Conservation (phyloP, 257 asterid genomes). For the Perilla frutescens region DNA sequence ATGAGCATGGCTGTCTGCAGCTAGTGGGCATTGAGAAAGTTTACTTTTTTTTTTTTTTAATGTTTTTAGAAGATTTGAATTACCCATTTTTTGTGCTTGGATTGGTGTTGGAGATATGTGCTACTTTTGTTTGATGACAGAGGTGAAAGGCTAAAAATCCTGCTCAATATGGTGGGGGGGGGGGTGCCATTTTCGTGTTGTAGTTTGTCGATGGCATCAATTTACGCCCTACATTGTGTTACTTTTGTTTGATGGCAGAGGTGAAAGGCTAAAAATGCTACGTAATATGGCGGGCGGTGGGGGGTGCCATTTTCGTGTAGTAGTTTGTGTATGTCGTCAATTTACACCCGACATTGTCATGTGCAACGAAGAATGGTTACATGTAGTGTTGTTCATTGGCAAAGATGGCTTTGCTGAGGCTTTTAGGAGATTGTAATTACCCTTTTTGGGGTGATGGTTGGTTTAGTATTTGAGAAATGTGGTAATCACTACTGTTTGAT, state of each 20-base stretch:
- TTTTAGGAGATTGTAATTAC: no score
- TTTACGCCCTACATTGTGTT: no score
- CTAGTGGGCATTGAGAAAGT: no score
- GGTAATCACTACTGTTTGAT: neutral
- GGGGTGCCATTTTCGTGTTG: neutral
- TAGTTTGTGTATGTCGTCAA: neutral
- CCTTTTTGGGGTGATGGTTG: no score
- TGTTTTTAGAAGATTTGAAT: neutral
- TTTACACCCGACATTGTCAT: neutral
- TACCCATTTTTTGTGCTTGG: neutral
- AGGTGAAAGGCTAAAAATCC: neutral
- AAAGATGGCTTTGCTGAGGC: no score
- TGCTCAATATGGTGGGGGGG: neutral
- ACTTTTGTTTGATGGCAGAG: neutral
- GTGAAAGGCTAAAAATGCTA: neutral
- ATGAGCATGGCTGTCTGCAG: no score
- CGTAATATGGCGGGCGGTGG: neutral
- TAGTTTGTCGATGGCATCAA: neutral
- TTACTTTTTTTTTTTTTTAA: no score
- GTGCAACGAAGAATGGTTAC: no score
- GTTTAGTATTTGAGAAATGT: no score
- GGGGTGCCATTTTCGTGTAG: neutral
- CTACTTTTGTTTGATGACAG: neutral
- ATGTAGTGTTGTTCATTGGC: no score
- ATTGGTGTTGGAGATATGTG: slow-evolving; percentile 4